A percentile compares a stretch with the other conserved stretches of the same genome.
These are phyloP conservation scores for Phytophthora nicotianae DNA, from an alignment of 352 stramenopile species.

Conservation along the genomic window DNA sequence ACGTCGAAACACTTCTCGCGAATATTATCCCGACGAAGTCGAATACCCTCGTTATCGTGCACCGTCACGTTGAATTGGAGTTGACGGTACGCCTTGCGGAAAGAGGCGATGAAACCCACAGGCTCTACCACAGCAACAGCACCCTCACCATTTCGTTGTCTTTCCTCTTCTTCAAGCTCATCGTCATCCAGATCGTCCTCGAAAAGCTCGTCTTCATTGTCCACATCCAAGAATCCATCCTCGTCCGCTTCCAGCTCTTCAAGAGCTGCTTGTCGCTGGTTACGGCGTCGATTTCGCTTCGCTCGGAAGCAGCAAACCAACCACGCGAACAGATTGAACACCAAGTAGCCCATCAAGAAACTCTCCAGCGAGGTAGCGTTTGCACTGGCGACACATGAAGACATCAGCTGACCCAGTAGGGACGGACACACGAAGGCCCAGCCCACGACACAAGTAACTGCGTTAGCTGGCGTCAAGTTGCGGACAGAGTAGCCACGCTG, in stretches of 20 bases:
- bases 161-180: constrained; percentile 44
- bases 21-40: constrained; percentile 64
- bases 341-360: constrained; percentile 80
- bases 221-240: constrained; percentile 38
- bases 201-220: constrained; percentile 45
- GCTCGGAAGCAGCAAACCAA: constrained; percentile 75
- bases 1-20: constrained; percentile 76
- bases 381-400: constrained; percentile 51
- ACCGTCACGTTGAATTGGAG: constrained; percentile 73
- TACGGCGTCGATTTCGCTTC: constrained; percentile 48
- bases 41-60: constrained; percentile 71
- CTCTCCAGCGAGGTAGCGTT: constrained; percentile 59
- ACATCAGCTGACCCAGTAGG: constrained; percentile 68
- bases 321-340: constrained; percentile 76
- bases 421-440: constrained; percentile 78
- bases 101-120: constrained; percentile 51
- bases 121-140: constrained; percentile 22
- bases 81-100: constrained; percentile 74
- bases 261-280: constrained; percentile 38
- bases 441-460: constrained; percentile 55
- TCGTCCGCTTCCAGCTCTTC: constrained; percentile 46
- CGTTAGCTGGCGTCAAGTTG: constrained; percentile 63
- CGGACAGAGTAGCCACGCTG: constrained; percentile 74
- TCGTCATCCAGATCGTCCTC: constrained; percentile 45
- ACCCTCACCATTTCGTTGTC: constrained; percentile 15